Base-by-base conservation (phyloP, 192 early-diverging fungal species). In the Geranomyces variabilis region DNA sequence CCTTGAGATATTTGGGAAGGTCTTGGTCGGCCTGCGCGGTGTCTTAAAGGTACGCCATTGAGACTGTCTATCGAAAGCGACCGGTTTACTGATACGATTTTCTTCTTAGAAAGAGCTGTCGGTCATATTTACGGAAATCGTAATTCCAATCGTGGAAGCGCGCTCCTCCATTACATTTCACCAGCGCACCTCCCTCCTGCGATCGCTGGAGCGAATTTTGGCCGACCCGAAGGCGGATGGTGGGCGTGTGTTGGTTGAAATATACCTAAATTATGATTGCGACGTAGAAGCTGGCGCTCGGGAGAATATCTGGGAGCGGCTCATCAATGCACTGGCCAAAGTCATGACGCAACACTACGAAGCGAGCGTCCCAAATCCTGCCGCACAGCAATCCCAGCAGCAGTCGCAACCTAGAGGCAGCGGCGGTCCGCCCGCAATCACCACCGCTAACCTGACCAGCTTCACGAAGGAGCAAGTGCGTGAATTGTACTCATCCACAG, bases 181-280 rank as follows among this genome's bases (percentile, higher is more conserved):
- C 67, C 94, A 96, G 78, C 88, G 93, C 30, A 83, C 81, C 5
- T 89, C 90, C 0, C 63, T 97, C 43, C 73, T 97, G 30, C 90
- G 90, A 73, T 74, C 88, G 8, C 79, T 97, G 30, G 69, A 77
- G 1, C 81, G 87, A 28, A 82, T 96, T 26, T 81, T 93, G 56
- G 74, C 79, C 26, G 90, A 93, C 48, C 91, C 93, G 22, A 53
- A 73, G 21, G 63, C 73, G 12, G 84, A 86, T 36, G 85, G 84
- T 19, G 82, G 84, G 19, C 84, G 89, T 43, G 80, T 92, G 4
- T 74, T 96, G 4, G 93, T 97, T 3, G 95, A 97, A 73, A 86
- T 97, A 29, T 97, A 95, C 69, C 80, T 97, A 1, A 97, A 97
- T 82, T 96, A 96, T 66, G 95, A 97, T 79, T 97, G 95, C 75